Evolutionary conservation across 208 protist genomes (phyloP), one percentile per base, ranked within the genome.

Genomic region (Jaenimonas drosophilae): DNA sequence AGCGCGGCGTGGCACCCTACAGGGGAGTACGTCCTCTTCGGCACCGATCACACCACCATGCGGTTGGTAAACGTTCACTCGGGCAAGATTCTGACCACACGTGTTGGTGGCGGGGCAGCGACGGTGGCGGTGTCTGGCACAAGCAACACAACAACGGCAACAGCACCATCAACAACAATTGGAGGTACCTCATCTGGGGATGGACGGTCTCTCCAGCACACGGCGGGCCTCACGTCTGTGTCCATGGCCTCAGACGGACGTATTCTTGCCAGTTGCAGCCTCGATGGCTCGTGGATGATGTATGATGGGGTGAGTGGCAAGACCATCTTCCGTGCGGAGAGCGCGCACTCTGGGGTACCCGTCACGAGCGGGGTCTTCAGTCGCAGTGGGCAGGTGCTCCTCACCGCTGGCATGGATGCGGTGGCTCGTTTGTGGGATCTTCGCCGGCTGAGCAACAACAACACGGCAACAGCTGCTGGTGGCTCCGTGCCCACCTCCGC

Each of bases 401-500:
- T 94, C 38, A 91, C 81, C 14, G 67, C 68, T 21, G 86, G 86
- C 26, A 91, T 88, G 74, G 86, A 94, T 54, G 79, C 77, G 4
- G 70, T 63, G 11, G 76, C 79, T 4, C 59, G 82, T 9, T 52
- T 94, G 40, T 94, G 81, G 76, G 86, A 94, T 50, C 59, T 90
- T 37, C 71, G 86, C 12, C 46, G 54, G 16, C 38, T 62, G 9
- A 36, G n/a, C 40, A 42, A 11, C 44, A 60, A 9, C 39, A 55
- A 17, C 36, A 20, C 39, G 9, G 37, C 37, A 17, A 27, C 14
- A 47, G 21, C 38, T 40, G 51, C 53, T 54, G 59, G 59, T 45
- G 37, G 29, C 11, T 12, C 17, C 11, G 9, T n/a, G 9, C 30
- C 30, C 12, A 47, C 43, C 6, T 41, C 29, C 20, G 46, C 44